phyloP scores from a whole-genome alignment of 2,329 filamentous ascomycete genomes.

The Alternaria angustiovoidea region DNA sequence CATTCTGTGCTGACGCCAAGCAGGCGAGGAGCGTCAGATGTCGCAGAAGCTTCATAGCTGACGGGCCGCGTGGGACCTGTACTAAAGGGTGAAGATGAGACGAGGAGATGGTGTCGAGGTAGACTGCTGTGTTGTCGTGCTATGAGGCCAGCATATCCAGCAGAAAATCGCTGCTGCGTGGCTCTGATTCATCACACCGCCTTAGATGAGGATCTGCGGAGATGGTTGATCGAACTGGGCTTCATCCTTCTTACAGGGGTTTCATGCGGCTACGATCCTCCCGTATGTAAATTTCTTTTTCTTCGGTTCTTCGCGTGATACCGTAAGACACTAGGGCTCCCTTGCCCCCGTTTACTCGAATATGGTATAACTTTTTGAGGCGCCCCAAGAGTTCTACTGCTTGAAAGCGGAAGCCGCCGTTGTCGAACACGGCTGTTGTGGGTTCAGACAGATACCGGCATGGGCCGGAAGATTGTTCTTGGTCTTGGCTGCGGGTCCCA shows the following conservation, averaged over 20 bases:
- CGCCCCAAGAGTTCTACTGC: neutral
- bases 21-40: neutral
- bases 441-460: neutral
- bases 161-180: neutral
- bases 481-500: neutral
- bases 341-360: neutral
- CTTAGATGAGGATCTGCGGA: neutral
- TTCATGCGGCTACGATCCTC: neutral
- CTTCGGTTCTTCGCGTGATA: neutral
- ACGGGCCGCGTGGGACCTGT: neutral
- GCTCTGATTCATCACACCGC: neutral
- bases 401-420: neutral
- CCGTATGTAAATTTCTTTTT: neutral
- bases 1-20: neutral
- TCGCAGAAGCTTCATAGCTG: neutral
- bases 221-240: neutral
- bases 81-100: neutral
- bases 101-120: neutral
- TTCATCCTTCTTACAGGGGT: neutral
- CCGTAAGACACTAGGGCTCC: neutral
- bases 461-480: neutral
- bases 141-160: neutral
- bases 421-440: neutral
- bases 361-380: neutral
- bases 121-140: neutral